Base-by-base conservation (phyloP, 2,329 filamentous ascomycete genomes). In the Monosporascus cannonballus region DNA sequence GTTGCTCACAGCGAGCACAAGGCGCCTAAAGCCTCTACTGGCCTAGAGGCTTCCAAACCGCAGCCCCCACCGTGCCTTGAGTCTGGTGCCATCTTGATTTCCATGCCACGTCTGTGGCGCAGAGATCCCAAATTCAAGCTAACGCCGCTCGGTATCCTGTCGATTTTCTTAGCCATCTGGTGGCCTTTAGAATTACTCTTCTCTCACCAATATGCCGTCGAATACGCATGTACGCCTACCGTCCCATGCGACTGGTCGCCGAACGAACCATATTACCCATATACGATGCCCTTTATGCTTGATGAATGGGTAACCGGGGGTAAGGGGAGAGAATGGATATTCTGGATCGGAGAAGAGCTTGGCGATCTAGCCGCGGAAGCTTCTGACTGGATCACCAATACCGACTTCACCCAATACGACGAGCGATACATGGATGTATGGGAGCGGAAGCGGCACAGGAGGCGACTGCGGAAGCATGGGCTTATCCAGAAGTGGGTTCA, bases 271-370 rank as follows among this genome's bases (percentile, higher is more conserved):
- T 75, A 76, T 25, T 85, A 82, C 65, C 82, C 81, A n/a, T 73
- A 71, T 39, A 79, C 81, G 1, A 72, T 85, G 46, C 82, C 83
- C 3, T 76, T 83, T 52, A 85, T 85, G 69, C 61, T 85, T 14
- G 82, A 86, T 62, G 75, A 85, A 59, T 85, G 81, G 81, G 63
- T 72, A 8, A 80, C 78, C 0, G 76, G 78, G 17, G 81, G 81
- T 1, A 68, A 67, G 36, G 78, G 77, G 5, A 76, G 78, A 38
- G 60, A 57, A 1, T 44, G 74, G 3, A 64, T 68, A 15, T 64
- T 64, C n/a, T 63, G 67, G 44, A 57, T 71, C 2, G 59, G 63
- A 4, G 75, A 81, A 48, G 73, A 79, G 37, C 56, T 74, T 1
- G 66, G 68, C 6, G 81, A 84, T 58, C 63, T 70, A 56, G 48